A percentile compares a stretch with the other conserved stretches of the same genome.
Evolutionary conservation across 768 basidiomycete species (phyloP).

Genomic region (Tephrocybe sp.): DNA sequence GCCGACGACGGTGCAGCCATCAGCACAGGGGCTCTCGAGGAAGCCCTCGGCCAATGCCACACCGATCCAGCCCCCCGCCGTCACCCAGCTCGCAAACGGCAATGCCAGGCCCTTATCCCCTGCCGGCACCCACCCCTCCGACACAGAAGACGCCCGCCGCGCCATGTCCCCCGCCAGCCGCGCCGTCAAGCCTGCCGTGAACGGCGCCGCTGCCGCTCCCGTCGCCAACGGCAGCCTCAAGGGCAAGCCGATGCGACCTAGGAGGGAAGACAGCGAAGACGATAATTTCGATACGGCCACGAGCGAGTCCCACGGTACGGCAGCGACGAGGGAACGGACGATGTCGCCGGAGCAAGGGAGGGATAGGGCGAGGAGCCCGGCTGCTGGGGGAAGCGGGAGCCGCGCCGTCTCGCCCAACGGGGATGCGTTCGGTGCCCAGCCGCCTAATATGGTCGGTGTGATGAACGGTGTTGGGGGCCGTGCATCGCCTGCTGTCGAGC

Average conservation of each 20-base stretch:
- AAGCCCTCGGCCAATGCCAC: slow-evolving; percentile 48
- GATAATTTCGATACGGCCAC: slow-evolving; percentile 52
- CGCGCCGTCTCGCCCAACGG: slow-evolving; percentile 63
- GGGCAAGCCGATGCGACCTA: slow-evolving; percentile 54
- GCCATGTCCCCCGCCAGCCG: slow-evolving; percentile 65
- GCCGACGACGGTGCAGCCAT: slow-evolving; percentile 14
- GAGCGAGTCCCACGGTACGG: slow-evolving; percentile 37
- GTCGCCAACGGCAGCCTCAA: slow-evolving; percentile 31
- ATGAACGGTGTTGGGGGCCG: slow-evolving; percentile 45
- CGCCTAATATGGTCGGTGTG: slow-evolving; percentile 54
- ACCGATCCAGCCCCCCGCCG: slow-evolving; percentile 24
- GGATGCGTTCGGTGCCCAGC: slow-evolving; percentile 27
- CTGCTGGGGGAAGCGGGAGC: slow-evolving; percentile 36
- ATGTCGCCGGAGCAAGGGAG: slow-evolving; percentile 49
- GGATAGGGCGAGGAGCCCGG: slow-evolving; percentile 61
- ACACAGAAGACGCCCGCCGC: slow-evolving; percentile 60
- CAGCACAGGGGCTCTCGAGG: slow-evolving; percentile 27
- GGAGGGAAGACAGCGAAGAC: slow-evolving; percentile 51
- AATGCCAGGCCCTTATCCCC: slow-evolving; percentile 70
- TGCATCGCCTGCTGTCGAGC: slow-evolving; percentile 46
- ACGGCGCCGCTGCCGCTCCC: slow-evolving; percentile 34
- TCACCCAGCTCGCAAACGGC: slow-evolving; percentile 19
- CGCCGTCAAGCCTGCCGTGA: slow-evolving; percentile 37
- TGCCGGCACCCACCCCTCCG: slow-evolving; percentile 36
- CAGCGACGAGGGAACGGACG: slow-evolving; percentile 44